These are phyloP conservation scores for Collybia sordida DNA, from an alignment of 768 basidiomycete genomes.

Conservation along the genomic window DNA sequence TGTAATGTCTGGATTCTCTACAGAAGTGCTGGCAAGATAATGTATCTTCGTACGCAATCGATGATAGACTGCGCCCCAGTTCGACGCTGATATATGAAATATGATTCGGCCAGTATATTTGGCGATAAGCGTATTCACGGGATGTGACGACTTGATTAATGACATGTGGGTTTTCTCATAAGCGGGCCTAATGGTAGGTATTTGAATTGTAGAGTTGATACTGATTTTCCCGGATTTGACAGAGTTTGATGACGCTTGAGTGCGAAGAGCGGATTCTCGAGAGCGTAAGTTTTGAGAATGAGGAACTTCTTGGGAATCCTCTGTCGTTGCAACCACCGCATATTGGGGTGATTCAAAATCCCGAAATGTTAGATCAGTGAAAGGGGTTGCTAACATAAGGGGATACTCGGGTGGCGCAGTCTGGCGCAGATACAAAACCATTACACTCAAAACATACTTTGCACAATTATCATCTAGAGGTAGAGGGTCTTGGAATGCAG, in stretches of 20 bases:
- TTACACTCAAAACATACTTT: constrained; percentile 76
- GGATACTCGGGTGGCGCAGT: constrained; percentile 58
- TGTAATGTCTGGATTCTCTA: constrained; percentile 55
- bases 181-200: constrained; percentile 34
- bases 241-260: constrained; percentile 42
- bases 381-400: constrained; percentile 54
- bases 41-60: constrained; percentile 72
- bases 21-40: constrained; percentile 48
- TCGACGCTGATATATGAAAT: constrained; percentile 84
- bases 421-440: constrained; percentile 80
- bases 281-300: constrained; percentile 6
- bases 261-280: constrained; percentile 27
- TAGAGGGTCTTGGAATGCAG: constrained; percentile 60
- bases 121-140: constrained; percentile 62
- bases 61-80: constrained; percentile 78
- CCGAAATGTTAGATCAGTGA: constrained; percentile 63
- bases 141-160: constrained; percentile 49
- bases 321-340: constrained; percentile 28
- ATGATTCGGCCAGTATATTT: constrained; percentile 79
- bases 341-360: constrained; percentile 60
- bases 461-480: constrained; percentile 83
- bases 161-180: constrained; percentile 69
- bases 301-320: constrained; percentile 10
- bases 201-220: constrained; percentile 40
- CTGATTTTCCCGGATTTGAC: constrained; percentile 35